phyloP scores from a whole-genome alignment of 805 yeast genomes.

The Candida xiaguanensis region DNA sequence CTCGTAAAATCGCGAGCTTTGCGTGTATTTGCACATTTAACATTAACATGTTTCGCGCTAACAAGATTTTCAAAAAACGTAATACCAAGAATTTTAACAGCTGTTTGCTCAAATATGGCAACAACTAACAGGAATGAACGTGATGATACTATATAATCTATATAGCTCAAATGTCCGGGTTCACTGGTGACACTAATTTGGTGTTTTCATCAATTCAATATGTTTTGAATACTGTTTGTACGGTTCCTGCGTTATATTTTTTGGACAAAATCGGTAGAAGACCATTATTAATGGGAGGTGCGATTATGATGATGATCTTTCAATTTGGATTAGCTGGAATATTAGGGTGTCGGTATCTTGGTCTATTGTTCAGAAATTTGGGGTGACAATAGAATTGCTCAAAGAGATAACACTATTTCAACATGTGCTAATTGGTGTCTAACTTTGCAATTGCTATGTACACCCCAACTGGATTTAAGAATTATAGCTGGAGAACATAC shows the following conservation, averaged over 20 bases:
- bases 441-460: conserved; percentile 66
- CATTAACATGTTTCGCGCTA: too few species aligned
- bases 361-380: conserved; percentile 66
- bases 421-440: conserved; percentile 69
- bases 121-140: conserved; percentile 88
- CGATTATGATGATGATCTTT: conserved; percentile 39
- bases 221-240: conserved; percentile 72
- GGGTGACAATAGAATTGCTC: conserved; percentile 52
- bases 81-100: conserved; percentile 77
- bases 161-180: conserved; percentile 44
- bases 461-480: conserved; percentile 55
- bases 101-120: conserved; percentile 87
- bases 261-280: conserved; percentile 79
- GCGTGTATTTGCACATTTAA: too few species aligned
- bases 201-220: conserved; percentile 68
- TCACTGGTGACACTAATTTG: too few species aligned
- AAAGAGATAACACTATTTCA: conserved; percentile 67
- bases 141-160: conserved; percentile 80
- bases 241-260: conserved; percentile 76
- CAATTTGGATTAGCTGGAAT: conserved; percentile 41
- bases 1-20: too few species aligned
- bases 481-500: conserved; percentile 58
- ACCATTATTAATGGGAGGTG: conserved; percentile 47
- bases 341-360: conserved; percentile 55
- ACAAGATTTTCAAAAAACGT: conserved; percentile 56